Evolutionary conservation across 75 land plant species (phyloP), one percentile per base, ranked within the genome.

Genomic region (Isoetes taiwanensis): DNA sequence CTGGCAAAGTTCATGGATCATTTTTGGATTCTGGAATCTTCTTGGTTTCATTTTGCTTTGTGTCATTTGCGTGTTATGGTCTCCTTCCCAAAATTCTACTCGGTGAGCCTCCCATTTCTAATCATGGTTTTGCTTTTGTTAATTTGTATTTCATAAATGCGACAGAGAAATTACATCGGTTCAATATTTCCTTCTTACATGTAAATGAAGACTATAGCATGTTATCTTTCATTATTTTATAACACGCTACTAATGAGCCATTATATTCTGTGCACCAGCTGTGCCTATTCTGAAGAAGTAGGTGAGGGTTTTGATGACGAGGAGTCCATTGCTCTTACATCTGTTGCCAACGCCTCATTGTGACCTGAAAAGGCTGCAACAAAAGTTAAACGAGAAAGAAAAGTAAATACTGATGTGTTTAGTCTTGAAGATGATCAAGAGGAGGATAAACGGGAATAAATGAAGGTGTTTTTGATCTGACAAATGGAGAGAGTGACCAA

Each of bases 381-480:
- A 8, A 23, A 46, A 23, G 23, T 19, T 3, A 46, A 46, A n/a
- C n/a, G n/a, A 46, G 4, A 46, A 6, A 6, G 50, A 46, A n/a
- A 46, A 37, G 14, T 9, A 9, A 37, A 14, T 37, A 37, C 16
- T 19, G 50, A 46, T 23, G 50, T 46, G 4, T 46, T 46, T n/a
- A 46, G 12, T 3, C 38, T 37, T 37, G 38, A 14, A 37, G 14
- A 9, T 9, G 16, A 19, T 46, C 21, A 4, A 8, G 50, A 46
- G 23, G 50, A 46, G n/a, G 50, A 46, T 46, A 46, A 46, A 46
- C 50, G 50, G 23, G 50, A 46, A 16, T 46, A 46, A 46, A n/a
- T n/a, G n/a, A n/a, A n/a, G n/a, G n/a, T n/a, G n/a, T n/a, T n/a
- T n/a, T n/a, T n/a, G n/a, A n/a, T n/a, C n/a, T n/a, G n/a, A n/a